Evolutionary conservation across 176 grass and related monocot genomes (phyloP).

Genomic region (Phoenix dactylifera): DNA sequence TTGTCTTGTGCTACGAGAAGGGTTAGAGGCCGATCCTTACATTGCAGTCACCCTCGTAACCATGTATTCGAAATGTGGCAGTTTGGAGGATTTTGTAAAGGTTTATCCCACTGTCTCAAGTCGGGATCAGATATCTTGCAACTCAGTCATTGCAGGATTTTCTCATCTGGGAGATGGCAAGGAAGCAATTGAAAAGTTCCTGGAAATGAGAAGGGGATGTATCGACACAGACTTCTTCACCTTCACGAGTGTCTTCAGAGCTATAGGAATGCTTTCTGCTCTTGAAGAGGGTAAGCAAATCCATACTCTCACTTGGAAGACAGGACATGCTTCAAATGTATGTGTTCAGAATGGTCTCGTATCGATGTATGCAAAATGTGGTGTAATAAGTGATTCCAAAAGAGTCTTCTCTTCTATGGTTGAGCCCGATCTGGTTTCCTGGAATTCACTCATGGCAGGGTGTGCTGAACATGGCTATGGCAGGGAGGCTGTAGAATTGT

Average conservation of each 20-base stretch:
- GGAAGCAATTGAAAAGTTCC: slow-evolving; percentile 19
- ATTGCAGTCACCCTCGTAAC: slow-evolving; percentile 17
- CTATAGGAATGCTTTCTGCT: slow-evolving; percentile 15
- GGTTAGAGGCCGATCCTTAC: slow-evolving; percentile 9
- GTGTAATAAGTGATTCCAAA: slow-evolving; percentile 21
- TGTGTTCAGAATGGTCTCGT: slow-evolving; percentile 20
- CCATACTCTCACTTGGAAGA: slow-evolving; percentile 28
- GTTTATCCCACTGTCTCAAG: not conserved
- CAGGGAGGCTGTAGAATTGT: slow-evolving; percentile 19
- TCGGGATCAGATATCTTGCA: slow-evolving; percentile 22
- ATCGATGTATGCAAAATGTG: slow-evolving; percentile 31
- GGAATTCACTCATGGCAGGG: slow-evolving; percentile 27
- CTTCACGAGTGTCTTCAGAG: slow-evolving; percentile 25
- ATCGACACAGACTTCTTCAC: slow-evolving; percentile 15
- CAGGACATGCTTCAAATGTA: slow-evolving; percentile 2
- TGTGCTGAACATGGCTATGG: slow-evolving; percentile 32
- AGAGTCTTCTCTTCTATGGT: slow-evolving; percentile 8
- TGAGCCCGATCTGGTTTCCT: slow-evolving; percentile 29
- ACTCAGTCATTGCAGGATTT: slow-evolving; percentile 21
- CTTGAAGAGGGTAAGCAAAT: slow-evolving; percentile 26
- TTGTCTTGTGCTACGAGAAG: slow-evolving; percentile 5
- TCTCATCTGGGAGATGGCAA: slow-evolving; percentile 19
- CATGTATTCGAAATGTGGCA: slow-evolving; percentile 33
- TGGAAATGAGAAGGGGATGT: slow-evolving; percentile 24
- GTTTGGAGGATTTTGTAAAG: slow-evolving; percentile 21